These are phyloP conservation scores for Ceriops decandra DNA, from an alignment of 345 rosid genomes.

Conservation along the genomic window DNA sequence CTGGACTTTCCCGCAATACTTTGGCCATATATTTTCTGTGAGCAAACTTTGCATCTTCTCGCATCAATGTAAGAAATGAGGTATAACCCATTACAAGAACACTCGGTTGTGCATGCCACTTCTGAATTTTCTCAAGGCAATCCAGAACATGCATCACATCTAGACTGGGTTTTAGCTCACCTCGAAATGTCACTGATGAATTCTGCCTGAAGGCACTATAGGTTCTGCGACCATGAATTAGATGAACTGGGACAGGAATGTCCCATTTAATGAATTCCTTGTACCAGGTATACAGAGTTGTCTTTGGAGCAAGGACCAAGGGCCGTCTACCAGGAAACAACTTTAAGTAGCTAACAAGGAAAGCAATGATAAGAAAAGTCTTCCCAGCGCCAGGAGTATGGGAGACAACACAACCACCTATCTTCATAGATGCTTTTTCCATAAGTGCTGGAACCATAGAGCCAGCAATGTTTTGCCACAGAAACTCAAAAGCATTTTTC, in stretches of 20 bases:
- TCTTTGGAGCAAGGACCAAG: slow-evolving; percentile 86
- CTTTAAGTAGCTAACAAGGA: slow-evolving; percentile 80
- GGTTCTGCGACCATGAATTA: slow-evolving; percentile 78
- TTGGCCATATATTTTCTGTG: slow-evolving; percentile 82
- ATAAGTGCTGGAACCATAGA: slow-evolving; percentile 58
- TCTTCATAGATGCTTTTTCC: slow-evolving; percentile 44
- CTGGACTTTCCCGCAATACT: slow-evolving; percentile 84
- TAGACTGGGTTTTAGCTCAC: slow-evolving; percentile 58
- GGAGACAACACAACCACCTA: slow-evolving; percentile 89
- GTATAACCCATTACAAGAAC: slow-evolving; percentile 98
- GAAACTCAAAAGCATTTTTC: slow-evolving; percentile 82
- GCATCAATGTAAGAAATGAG: slow-evolving; percentile 79
- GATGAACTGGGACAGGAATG: slow-evolving; percentile 75
- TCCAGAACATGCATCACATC: slow-evolving; percentile 89
- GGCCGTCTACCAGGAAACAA: slow-evolving; percentile 84
- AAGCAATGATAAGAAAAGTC: slow-evolving; percentile 83
- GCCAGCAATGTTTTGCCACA: slow-evolving; percentile 81
- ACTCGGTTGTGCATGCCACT: slow-evolving; percentile 88
- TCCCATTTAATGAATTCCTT: slow-evolving; percentile 94
- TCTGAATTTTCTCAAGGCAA: slow-evolving; percentile 83
- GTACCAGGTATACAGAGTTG: slow-evolving; percentile 92
- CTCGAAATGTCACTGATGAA: slow-evolving; percentile 30
- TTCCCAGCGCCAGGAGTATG: slow-evolving; percentile 97
- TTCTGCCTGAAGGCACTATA: slow-evolving; percentile 50
- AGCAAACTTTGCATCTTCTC: slow-evolving; percentile 73